Conservation (phyloP, 2,329 filamentous ascomycete species). For the Talaromyces amestolkiae region DNA sequence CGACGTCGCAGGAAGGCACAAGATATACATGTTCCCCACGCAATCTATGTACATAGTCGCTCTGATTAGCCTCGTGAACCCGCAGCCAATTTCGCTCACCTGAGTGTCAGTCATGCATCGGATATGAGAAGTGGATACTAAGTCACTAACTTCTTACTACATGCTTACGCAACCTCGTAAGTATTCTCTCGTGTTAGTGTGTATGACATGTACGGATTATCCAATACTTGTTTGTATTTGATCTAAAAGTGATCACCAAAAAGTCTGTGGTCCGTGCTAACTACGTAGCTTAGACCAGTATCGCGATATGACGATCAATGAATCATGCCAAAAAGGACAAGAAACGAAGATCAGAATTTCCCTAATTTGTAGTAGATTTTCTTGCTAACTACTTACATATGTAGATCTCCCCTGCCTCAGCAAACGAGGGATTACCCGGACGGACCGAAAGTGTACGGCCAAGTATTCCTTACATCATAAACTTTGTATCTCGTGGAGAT, state of each 20-base stretch:
- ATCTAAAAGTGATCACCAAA: background rate
- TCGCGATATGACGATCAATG: conserved; percentile 5
- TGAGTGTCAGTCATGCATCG: conserved; percentile 12
- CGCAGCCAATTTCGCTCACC: conserved; percentile 15
- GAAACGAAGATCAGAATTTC: background rate
- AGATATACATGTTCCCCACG: conserved; percentile 10
- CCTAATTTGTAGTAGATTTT: conserved; percentile 2
- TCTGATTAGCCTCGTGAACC: background rate
- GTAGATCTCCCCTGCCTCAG: conserved; percentile 11
- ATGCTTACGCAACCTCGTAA: background rate
- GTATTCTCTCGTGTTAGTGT: background rate
- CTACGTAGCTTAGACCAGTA: background rate
- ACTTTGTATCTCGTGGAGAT: background rate
- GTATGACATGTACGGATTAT: background rate
- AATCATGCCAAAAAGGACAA: conserved; percentile 2
- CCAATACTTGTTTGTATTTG: background rate
- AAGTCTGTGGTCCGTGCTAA: background rate
- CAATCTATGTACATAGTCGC: background rate
- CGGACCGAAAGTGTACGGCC: background rate
- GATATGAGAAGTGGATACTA: conserved; percentile 9
- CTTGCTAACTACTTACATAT: background rate
- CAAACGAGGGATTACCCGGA: background rate
- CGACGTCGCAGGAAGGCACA: conserved; percentile 9
- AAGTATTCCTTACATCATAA: background rate
- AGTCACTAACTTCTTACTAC: background rate